phyloP scores from a whole-genome alignment of 176 grass and related monocot species.

The Oryza longistaminata region DNA sequence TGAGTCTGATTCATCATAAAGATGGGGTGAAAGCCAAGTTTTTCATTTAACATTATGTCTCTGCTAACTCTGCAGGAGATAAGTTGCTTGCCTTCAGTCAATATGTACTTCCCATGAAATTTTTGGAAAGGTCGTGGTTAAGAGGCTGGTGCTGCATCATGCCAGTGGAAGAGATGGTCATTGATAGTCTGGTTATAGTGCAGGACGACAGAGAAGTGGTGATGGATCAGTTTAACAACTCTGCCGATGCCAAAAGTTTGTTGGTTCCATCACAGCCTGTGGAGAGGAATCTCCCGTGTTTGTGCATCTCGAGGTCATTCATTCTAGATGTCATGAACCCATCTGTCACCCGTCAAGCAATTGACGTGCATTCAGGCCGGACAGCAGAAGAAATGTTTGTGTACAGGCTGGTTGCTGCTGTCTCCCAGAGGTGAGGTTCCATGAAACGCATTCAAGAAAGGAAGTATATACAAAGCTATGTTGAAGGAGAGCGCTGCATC shows the following conservation, averaged over 20 bases:
- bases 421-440: conserved; percentile 65
- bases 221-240: conserved; percentile 84
- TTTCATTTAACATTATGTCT: conserved; percentile 77
- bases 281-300: conserved; percentile 91
- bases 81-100: conserved; percentile 90
- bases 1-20: conserved; percentile 47
- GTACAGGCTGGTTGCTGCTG: conserved; percentile 84
- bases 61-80: conserved; percentile 73
- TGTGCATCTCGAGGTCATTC: conserved; percentile 82
- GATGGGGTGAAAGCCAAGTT: conserved; percentile 92
- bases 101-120: conserved; percentile 83
- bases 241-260: conserved; percentile 76
- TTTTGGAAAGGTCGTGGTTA: conserved; percentile 88
- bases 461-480: conserved; percentile 91
- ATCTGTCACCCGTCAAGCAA: conserved; percentile 94
- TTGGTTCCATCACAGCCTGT: conserved; percentile 95
- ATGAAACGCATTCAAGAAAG: conserved; percentile 79
- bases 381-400: conserved; percentile 79
- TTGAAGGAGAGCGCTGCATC: conserved; percentile 84
- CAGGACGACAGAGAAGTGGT: conserved; percentile 76
- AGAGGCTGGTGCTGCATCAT: conserved; percentile 69
- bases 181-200: conserved; percentile 71
- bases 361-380: conserved; percentile 83
- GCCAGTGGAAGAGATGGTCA: too few relatives aligned
- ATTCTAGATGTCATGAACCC: conserved; percentile 96